Evolutionary conservation across 2,329 filamentous ascomycete species (phyloP), one percentile per base, ranked within the genome.

Genomic region (Chalaropsis thielavioides): DNA sequence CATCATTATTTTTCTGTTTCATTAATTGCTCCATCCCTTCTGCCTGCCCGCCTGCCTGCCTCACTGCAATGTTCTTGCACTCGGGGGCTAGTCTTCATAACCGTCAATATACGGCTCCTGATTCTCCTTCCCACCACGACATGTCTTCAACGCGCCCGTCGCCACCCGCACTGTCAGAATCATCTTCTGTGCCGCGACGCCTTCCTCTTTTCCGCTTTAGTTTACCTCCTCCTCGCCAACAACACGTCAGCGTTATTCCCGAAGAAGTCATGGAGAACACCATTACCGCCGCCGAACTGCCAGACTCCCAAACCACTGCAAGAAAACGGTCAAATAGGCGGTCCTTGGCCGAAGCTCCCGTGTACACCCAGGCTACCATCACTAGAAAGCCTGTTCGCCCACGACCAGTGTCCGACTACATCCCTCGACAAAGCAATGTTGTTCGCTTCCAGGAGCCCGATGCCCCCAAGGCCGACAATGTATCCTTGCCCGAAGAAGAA

Each of bases 71-170:
- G 82, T 82, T 84, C 70, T 74, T 84, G 41, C 82, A 84, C 70
- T 77, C 81, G 19, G 82, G 81, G 58, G 82, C 82, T 61, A 80
- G 81, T 73, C 75, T 84, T 22, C 81, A 84, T 70, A 82, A 81
- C 71, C 82, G 84, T 71, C 81, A 84, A 71, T 84, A 81, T 69
- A 17, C 44, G 40, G 38, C 56, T 44, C 24, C 64, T 19, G 35
- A 66, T 19, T 56, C 49, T 24, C 22, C 27, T 19, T 40, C 49
- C 10, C 38, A 35, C 8, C 40, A 49, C 7, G 49, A 43, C 19
- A 58, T 63, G 41, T 43, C 31, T 44, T 49, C 56, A 5, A 17
- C 62, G 13, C 58, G 44, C 31, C 58, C 61, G 27, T 82, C 81
- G 38, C 72, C 73, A 65, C 73, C 73, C 41, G 22, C 31, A 19